Base-by-base conservation (phyloP, 176 grass and related monocot genomes). In the Cenchrus fungigraminus region DNA sequence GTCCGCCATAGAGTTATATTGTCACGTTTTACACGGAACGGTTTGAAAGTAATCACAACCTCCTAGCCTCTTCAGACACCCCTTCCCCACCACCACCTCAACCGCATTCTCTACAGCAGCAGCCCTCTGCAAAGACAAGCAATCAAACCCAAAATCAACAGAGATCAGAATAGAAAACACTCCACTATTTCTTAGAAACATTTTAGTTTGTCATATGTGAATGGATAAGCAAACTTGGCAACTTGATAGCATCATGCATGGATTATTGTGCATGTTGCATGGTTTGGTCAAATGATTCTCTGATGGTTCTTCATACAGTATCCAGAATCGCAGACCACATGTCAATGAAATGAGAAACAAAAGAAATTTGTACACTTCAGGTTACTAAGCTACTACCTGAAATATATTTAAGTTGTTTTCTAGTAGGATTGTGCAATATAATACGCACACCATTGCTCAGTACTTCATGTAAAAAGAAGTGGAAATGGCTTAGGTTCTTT, bases 31-130 rank as follows among this genome's bases (percentile, higher is more conserved):
- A 32, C 31, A 32, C 31, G 31, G 31, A 32, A 32, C 31, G 31
- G 31, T 32, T 32, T 32, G 31, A 32, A 32, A 32, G 31, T 32
- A 32, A 32, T 32, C 31, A 32, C 31, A 32, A 32, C 42, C n/a
- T n/a, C 72, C 13, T 3, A 86, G 59, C 22, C 54, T 65, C 74
- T 90, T 93, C 68, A 93, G 34, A 59, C 88, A 90, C 2, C 91
- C 91, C 73, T 86, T 93, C 13, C 74, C 74, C 79, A 64, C 80
- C 43, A 83, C 80, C 68, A 83, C 79, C 34, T 70, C 73, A 62
- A 81, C 70, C 10, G 19, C 14, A 19, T 14, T 28, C 53, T 83
- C 56, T n/a, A 50, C 56, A 13, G 29, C 17, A 7, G 29, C 28
- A 3, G 3, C 7, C 31, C 49, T 65, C 84, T 86, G 42, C 66